These are phyloP conservation scores for Primulina tabacum DNA, from an alignment of 257 asterid species.

Conservation along the genomic window DNA sequence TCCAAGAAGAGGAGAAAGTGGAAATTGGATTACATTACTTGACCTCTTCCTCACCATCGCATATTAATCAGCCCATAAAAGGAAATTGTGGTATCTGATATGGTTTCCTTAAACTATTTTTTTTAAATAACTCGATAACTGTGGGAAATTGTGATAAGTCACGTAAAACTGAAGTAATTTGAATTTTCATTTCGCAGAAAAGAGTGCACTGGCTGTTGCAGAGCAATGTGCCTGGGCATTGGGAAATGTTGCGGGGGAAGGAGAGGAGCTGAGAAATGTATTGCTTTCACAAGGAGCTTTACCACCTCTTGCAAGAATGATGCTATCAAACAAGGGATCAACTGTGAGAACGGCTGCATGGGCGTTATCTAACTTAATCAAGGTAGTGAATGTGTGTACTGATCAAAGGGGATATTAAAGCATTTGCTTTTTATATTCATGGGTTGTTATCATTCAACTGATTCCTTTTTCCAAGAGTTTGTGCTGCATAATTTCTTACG, in stretches of 20 bases:
- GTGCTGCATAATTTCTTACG: neutral
- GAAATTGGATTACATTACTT: neutral
- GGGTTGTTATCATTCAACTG: neutral
- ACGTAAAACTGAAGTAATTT: neutral
- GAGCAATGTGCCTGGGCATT: conserved; percentile 99
- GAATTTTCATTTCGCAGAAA: conserved; percentile 42
- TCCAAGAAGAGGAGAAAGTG: neutral
- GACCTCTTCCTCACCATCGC: neutral
- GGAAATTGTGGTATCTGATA: neutral
- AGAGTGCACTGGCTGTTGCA: conserved; percentile 79
- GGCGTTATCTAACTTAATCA: conserved; percentile 93
- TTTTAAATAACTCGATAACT: neutral
- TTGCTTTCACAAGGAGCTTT: conserved; percentile 90
- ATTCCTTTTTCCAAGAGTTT: conserved; percentile 9
- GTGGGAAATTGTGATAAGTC: neutral
- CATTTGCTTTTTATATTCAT: neutral
- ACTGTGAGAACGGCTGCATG: conserved; percentile 99
- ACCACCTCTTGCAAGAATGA: conserved; percentile 84
- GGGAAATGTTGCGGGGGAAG: conserved; percentile 99
- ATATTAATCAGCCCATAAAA: neutral
- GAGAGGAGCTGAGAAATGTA: conserved; percentile 73
- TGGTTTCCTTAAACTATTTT: neutral
- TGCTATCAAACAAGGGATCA: conserved; percentile 87
- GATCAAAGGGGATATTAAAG: conserved; percentile 1
- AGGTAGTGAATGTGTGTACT: conserved; percentile 46